Evolutionary conservation across 768 basidiomycete species (phyloP), one percentile per base, ranked within the genome.

Genomic region (Rickenella mellea): DNA sequence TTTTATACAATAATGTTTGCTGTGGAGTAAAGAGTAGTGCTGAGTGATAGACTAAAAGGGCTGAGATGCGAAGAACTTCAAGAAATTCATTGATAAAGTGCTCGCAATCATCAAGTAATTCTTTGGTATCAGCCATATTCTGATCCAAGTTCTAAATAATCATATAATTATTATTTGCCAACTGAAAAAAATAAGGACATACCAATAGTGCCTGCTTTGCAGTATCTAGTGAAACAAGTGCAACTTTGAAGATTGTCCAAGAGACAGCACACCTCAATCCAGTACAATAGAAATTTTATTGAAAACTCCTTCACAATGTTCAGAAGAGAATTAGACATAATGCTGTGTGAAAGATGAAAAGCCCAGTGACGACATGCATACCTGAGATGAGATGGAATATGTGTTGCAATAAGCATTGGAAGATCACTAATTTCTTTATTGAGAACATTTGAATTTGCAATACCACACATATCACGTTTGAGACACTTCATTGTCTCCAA

Each of bases 221-320:
- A 17, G 17, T 26, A 4, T 7, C 27, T 14, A 25, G 36, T 19
- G 39, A 41, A 7, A 20, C 11, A 12, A 46, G 39, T 15, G 19
- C 49, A 6, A n/a, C n/a, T 5, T 21, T 27, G 36, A 14, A 44
- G 44, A 17, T 42, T n/a, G n/a, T n/a, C n/a, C n/a, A n/a, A n/a
- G n/a, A n/a, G n/a, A n/a, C n/a, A n/a, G n/a, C n/a, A n/a, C 1
- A 40, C 46, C 35, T 57, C 55, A 2, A 57, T 27, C 55, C 55
- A 57, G 22, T 53, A 35, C 2, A 57, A 42, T 1, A 57, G 42
- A 38, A 46, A 33, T 12, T 40, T 35, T 15, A 35, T 26, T 27
- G 44, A 48, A 19, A 57, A 55, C 4, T 45, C 19, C 2, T 48
- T 8, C 27, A 55, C 19, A 1, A 36, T 22, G 2, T 30, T 27